Conservation (phyloP, 176 grass and related monocot genomes). For the Triticum turgidum region DNA sequence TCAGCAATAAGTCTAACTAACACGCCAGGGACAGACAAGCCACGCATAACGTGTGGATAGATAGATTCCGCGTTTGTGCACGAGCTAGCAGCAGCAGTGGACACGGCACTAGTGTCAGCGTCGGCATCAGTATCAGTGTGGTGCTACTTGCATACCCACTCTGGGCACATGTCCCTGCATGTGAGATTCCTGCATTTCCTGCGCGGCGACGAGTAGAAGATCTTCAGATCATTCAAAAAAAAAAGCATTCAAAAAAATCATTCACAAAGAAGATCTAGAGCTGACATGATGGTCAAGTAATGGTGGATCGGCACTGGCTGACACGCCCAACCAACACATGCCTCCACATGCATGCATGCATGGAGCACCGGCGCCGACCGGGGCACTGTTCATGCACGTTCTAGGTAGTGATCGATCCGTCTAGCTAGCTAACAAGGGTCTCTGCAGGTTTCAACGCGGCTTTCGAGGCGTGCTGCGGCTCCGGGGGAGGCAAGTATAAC, state of each 20-base stretch:
- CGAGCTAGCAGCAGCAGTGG: neutral
- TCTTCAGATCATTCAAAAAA: neutral
- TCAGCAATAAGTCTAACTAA: neutral
- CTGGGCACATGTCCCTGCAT: neutral
- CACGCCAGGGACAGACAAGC: neutral
- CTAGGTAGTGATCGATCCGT: neutral
- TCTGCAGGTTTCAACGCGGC: slow-evolving; percentile 49
- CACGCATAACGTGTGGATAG: neutral
- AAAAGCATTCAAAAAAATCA: neutral
- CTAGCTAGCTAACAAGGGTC: no score
- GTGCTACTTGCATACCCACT: neutral
- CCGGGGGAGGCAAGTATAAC: slow-evolving; percentile 56
- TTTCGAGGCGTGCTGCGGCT: slow-evolving; percentile 57
- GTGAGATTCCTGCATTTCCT: neutral
- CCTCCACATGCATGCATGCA: no score
- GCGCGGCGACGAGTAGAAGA: no score
- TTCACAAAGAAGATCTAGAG: no score
- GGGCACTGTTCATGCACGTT: neutral
- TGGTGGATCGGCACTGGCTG: neutral
- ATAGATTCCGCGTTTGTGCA: neutral
- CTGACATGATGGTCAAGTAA: neutral
- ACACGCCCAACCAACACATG: no score
- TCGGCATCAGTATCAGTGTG: neutral
- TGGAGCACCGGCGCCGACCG: neutral
- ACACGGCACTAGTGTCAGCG: neutral